Evolutionary conservation across 495 filamentous ascomycete genomes (phyloP).

Genomic region (Penicillium flavigenum): DNA sequence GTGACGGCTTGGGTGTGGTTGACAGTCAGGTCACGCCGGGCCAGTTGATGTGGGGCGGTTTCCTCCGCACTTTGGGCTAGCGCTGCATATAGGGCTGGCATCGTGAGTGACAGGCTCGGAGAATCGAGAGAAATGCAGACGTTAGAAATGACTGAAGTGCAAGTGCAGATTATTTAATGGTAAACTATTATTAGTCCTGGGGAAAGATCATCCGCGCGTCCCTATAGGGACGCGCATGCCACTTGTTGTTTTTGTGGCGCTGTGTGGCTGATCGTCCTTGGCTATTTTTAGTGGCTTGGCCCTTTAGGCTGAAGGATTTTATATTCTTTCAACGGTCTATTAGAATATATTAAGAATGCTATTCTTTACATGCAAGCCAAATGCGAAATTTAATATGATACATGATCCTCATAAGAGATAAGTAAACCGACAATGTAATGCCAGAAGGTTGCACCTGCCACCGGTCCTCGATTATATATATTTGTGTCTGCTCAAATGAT

Average conservation of each 20-base stretch:
- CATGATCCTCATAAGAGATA: not conserved
- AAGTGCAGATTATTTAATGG: not conserved
- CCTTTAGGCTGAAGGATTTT: constrained; percentile 3
- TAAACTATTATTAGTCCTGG: not conserved
- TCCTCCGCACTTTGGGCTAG: constrained; percentile 28
- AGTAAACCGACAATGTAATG: not conserved
- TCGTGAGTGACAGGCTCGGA: constrained; percentile 9
- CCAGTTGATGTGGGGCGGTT: constrained; percentile 30
- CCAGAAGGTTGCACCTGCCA: not conserved
- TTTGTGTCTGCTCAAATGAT: not conserved
- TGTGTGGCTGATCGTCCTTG: constrained; percentile 5
- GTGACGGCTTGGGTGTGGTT: constrained; percentile 72
- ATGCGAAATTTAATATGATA: not conserved
- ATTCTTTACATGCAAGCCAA: not conserved
- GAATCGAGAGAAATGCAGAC: not conserved
- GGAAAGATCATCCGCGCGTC: constrained; percentile 5
- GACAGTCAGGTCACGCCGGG: constrained; percentile 58
- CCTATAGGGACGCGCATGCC: constrained; percentile 10
- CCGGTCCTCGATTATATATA: not conserved
- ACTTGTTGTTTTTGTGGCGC: constrained; percentile 5
- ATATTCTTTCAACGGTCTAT: not conserved
- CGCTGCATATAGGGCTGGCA: constrained; percentile 35
- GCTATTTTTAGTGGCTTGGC: constrained; percentile 5
- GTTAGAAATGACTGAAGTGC: not conserved
- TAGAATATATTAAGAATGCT: not conserved